phyloP scores from a whole-genome alignment of 768 basidiomycete genomes.

The Lactarius trivialis region DNA sequence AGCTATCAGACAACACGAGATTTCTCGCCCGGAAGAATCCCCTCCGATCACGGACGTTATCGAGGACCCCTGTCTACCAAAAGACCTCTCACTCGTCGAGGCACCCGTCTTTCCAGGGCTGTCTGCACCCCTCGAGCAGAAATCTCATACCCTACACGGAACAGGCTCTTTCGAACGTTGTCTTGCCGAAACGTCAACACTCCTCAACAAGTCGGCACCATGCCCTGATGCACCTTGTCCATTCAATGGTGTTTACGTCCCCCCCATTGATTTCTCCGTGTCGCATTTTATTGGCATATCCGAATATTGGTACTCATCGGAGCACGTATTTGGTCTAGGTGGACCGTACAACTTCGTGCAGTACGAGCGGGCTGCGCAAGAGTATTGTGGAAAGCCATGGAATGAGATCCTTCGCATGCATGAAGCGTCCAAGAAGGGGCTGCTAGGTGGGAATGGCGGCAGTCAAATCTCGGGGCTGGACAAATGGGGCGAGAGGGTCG shows the following conservation, averaged over 20 bases:
- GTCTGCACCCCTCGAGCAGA: slow-evolving; percentile 38
- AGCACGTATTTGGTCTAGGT: slow-evolving; percentile 91
- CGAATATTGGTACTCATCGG: slow-evolving; percentile 99
- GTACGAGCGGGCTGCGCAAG: slow-evolving; percentile 86
- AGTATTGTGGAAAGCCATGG: slow-evolving; percentile 84
- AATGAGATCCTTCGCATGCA: slow-evolving; percentile 63
- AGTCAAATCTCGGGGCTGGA: slow-evolving; percentile 59
- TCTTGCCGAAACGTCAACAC: slow-evolving; percentile 57
- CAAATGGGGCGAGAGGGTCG: slow-evolving; percentile 68
- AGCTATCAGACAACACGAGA: slow-evolving; percentile 52
- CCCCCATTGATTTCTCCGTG: slow-evolving; percentile 87
- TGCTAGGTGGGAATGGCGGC: slow-evolving; percentile 50
- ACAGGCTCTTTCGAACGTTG: slow-evolving; percentile 90
- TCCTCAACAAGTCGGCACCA: slow-evolving; percentile 79
- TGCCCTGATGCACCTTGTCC: slow-evolving; percentile 84
- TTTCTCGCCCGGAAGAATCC: slow-evolving; percentile 27
- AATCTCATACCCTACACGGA: slow-evolving; percentile 62
- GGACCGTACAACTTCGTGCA: slow-evolving; percentile 95
- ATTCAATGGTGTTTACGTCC: slow-evolving; percentile 92
- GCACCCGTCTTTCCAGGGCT: slow-evolving; percentile 39
- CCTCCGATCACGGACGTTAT: slow-evolving; percentile 36
- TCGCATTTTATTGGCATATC: slow-evolving; percentile 96
- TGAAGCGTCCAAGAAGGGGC: slow-evolving; percentile 39
- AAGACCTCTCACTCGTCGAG: slow-evolving; percentile 57
- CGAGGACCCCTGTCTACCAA: slow-evolving; percentile 87